A percentile compares a stretch with the other conserved stretches of the same genome.
phyloP scores from a whole-genome alignment of 345 rosid genomes.

The Garcia nutans region DNA sequence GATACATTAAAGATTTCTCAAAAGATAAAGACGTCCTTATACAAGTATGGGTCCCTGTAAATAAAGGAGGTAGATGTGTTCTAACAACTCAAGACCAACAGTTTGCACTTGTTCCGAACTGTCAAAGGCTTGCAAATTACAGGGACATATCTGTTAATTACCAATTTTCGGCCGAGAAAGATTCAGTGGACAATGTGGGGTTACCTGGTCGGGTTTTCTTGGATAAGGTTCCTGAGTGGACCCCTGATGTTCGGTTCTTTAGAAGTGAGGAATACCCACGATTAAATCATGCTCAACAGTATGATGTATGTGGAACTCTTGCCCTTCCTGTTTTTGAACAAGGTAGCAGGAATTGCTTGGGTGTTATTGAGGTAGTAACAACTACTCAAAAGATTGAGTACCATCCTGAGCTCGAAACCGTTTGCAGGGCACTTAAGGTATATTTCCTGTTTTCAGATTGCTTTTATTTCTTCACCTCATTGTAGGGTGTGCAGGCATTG shows the following conservation, averaged over 20 bases:
- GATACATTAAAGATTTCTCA: slow-evolving; percentile 50
- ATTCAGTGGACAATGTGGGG: slow-evolving; percentile 61
- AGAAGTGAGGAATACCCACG: slow-evolving; percentile 80
- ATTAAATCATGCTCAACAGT: slow-evolving; percentile 66
- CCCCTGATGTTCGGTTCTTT: slow-evolving; percentile 90
- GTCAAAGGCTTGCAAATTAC: slow-evolving; percentile 65
- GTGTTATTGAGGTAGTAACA: slow-evolving; percentile 88
- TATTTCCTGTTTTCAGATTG: slow-evolving; percentile 17
- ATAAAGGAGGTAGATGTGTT: slow-evolving; percentile 60
- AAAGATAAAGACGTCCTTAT: slow-evolving; percentile 68
- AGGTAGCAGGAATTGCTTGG: slow-evolving; percentile 76
- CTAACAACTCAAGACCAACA: slow-evolving; percentile 68
- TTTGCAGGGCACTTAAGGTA: slow-evolving; percentile 91
- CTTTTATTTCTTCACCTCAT: slow-evolving; percentile 6
- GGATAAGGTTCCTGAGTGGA: slow-evolving; percentile 90
- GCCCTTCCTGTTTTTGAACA: slow-evolving; percentile 94
- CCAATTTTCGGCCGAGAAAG: slow-evolving; percentile 72
- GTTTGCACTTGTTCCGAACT: slow-evolving; percentile 55
- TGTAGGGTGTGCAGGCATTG: slow-evolving; percentile 4
- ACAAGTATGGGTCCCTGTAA: slow-evolving; percentile 86
- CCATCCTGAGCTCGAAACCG: slow-evolving; percentile 71
- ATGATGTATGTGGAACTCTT: slow-evolving; percentile 74
- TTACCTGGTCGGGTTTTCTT: slow-evolving; percentile 85
- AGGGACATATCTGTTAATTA: slow-evolving; percentile 72
- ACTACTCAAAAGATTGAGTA: slow-evolving; percentile 66